A percentile compares a stretch with the other conserved stretches of the same genome.
Conservation (phyloP, 345 rosid genomes). For the Bruguiera gymnorhiza region DNA sequence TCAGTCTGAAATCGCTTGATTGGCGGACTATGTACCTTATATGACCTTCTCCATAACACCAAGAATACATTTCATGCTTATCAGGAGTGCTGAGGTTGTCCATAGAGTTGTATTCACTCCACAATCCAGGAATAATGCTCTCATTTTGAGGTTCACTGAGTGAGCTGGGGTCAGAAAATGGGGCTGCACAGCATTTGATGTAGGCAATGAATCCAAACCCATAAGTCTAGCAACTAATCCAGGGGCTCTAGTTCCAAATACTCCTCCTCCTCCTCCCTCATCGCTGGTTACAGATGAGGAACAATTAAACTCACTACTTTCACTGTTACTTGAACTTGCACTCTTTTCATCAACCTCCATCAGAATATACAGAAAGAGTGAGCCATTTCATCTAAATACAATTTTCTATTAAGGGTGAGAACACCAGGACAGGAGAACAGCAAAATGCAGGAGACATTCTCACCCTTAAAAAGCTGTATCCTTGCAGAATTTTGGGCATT, state of each 20-base stretch:
- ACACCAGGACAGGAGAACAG: constrained; percentile 6
- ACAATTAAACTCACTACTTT: constrained; percentile 49
- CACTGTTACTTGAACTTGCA: constrained; percentile 38
- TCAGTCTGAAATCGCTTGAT: constrained; percentile 81
- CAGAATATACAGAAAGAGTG: constrained; percentile 27
- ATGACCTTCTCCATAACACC: constrained; percentile 36
- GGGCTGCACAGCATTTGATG: constrained; percentile 39
- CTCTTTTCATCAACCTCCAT: constrained; percentile 43
- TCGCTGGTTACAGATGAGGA: constrained; percentile 67
- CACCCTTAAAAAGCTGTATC: constrained; percentile 39
- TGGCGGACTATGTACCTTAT: constrained; percentile 43
- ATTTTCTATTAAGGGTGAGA: not conserved
- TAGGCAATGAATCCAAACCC: constrained; percentile 91
- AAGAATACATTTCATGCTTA: constrained; percentile 34
- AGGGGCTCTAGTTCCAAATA: constrained; percentile 57
- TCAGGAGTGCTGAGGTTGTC: constrained; percentile 33
- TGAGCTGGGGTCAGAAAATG: constrained; percentile 30
- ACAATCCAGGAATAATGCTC: constrained; percentile 26
- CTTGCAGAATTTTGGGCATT: constrained; percentile 28
- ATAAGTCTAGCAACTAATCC: constrained; percentile 92
- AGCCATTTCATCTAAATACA: constrained; percentile 13
- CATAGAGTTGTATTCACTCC: constrained; percentile 41
- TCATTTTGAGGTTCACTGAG: constrained; percentile 31
- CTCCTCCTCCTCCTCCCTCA: constrained; percentile 44
- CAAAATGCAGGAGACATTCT: constrained; percentile 16